phyloP scores from a whole-genome alignment of 129 eudicot species.

The Kitagawia praeruptora region DNA sequence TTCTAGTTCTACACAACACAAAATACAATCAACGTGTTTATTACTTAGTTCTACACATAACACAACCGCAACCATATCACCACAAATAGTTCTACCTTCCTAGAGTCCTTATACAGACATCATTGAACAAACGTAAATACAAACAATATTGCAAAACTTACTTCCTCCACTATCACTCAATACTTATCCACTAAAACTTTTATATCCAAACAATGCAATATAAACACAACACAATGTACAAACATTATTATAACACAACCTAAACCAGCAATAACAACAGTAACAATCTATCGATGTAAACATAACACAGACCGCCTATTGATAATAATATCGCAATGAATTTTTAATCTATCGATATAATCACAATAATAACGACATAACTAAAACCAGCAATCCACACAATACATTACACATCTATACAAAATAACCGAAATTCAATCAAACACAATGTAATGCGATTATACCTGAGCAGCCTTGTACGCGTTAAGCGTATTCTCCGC shows the following conservation, averaged over 20 bases:
- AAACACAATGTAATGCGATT: neutral
- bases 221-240: neutral
- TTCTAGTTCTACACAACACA: no score
- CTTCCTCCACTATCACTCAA: no score
- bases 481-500: slow-evolving; percentile 65
- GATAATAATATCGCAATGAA: neutral
- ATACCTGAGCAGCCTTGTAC: slow-evolving; percentile 62
- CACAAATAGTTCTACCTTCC: neutral
- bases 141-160: no score
- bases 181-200: neutral
- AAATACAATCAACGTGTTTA: neutral
- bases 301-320: neutral
- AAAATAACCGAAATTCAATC: neutral
- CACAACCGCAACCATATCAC: neutral
- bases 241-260: neutral
- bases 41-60: neutral
- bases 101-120: neutral
- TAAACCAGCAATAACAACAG: neutral
- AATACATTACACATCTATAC: neutral
- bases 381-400: neutral
- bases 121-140: neutral
- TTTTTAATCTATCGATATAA: neutral
- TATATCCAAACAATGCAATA: neutral
- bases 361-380: neutral
- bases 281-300: no score